phyloP scores from a whole-genome alignment of 2,329 filamentous ascomycete species.

The Ascochyta rabiei region DNA sequence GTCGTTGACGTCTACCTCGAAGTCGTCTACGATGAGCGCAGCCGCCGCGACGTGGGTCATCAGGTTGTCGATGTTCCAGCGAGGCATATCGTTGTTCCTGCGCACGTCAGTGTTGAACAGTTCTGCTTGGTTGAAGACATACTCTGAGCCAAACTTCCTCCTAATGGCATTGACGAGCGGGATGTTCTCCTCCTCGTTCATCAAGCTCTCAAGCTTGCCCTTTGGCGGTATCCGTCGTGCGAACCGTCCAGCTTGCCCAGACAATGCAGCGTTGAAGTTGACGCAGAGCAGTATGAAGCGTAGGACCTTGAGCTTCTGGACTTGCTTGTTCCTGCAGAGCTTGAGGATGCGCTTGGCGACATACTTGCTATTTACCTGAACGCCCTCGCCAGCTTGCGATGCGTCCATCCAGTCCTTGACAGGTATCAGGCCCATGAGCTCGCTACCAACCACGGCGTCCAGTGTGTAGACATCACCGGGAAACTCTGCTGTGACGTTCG shows the following conservation, averaged over 20 bases:
- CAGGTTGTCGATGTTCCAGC: slow-evolving; percentile 73
- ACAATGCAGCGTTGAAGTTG: slow-evolving; percentile 53
- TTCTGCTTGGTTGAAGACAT: slow-evolving; percentile 8
- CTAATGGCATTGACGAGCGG: slow-evolving; percentile 49
- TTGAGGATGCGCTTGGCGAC: slow-evolving; percentile 68
- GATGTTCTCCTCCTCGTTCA: slow-evolving; percentile 48
- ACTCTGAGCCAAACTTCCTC: slow-evolving; percentile 65
- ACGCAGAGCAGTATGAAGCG: slow-evolving; percentile 57
- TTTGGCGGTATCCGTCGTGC: slow-evolving; percentile 62
- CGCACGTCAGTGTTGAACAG: slow-evolving; percentile 16
- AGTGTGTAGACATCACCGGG: slow-evolving; percentile 76
- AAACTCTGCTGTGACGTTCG: slow-evolving; percentile 69
- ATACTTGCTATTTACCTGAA: slow-evolving; percentile 66
- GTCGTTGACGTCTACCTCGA: slow-evolving; percentile 71
- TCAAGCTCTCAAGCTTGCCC: slow-evolving; percentile 70
- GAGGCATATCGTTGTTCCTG: slow-evolving; percentile 62
- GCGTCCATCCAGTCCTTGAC: slow-evolving; percentile 77
- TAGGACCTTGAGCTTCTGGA: slow-evolving; percentile 55
- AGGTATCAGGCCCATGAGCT: slow-evolving; percentile 70
- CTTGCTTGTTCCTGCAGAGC: slow-evolving; percentile 60
- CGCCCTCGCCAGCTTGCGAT: slow-evolving; percentile 62
- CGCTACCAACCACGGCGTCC: slow-evolving; percentile 68
- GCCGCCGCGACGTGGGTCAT: slow-evolving; percentile 76
- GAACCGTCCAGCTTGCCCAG: slow-evolving; percentile 39
- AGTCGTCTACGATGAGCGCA: slow-evolving; percentile 74